Percentiles rank a stretch among this genome's conserved stretches.
Evolutionary conservation across 225 moss, liverwort and hornwort genomes (phyloP).

Genomic region (Physcomitrium patens): DNA sequence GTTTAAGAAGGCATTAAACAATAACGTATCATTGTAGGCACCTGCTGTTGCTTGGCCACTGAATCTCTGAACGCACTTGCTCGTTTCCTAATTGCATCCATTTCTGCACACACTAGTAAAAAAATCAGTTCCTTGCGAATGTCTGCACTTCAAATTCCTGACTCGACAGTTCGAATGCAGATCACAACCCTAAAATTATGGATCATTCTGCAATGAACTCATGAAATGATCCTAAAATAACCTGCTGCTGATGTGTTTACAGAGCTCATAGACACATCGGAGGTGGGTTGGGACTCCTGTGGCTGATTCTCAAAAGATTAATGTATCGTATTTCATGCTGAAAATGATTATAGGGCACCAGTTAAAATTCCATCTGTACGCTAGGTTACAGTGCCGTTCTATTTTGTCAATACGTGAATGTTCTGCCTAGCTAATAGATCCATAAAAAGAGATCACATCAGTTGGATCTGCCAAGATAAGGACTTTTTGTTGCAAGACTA

Average conservation of each 20-base stretch:
- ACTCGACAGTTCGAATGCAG: background rate
- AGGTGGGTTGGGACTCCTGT: background rate
- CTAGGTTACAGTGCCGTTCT: background rate
- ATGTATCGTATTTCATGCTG: background rate
- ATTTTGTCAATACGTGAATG: background rate
- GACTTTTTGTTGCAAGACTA: background rate
- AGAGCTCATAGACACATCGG: background rate
- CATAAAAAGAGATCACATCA: background rate
- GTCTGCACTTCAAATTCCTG: background rate
- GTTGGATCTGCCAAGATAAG: background rate
- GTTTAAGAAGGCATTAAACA: background rate
- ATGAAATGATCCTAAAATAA: background rate
- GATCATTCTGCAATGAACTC: slow-evolving; percentile 12
- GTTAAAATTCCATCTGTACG: background rate
- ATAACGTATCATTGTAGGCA: slow-evolving; percentile 24
- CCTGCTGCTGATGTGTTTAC: background rate
- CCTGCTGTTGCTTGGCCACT: slow-evolving; percentile 98
- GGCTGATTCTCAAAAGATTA: background rate
- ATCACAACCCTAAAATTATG: background rate
- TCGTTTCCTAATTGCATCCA: slow-evolving; percentile 96
- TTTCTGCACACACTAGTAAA: slow-evolving; percentile 46
- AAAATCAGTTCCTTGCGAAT: background rate
- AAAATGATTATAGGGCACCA: background rate
- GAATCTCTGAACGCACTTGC: slow-evolving; percentile 91
- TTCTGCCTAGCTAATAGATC: background rate